These are phyloP conservation scores for Lipomyces yamanashiensis DNA, from an alignment of 805 yeast genomes.

Conservation along the genomic window DNA sequence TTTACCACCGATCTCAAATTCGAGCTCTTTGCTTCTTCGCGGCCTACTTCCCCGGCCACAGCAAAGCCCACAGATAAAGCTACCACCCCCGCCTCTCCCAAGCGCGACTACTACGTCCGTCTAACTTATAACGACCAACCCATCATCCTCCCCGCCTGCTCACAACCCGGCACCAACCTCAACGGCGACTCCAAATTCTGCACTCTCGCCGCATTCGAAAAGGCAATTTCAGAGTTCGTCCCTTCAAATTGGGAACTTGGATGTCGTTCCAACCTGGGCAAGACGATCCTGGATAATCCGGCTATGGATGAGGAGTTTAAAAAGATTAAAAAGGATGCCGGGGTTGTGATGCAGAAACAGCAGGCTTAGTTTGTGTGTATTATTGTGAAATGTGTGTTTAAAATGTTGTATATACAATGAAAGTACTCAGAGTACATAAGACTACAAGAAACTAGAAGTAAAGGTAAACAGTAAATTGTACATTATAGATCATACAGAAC, in stretches of 20 bases:
- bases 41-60: neutral
- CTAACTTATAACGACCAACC: slow-evolving; percentile 32
- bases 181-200: slow-evolving; percentile 26
- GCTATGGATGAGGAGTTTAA: slow-evolving; percentile 21
- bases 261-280: slow-evolving; percentile 30
- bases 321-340: neutral
- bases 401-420: neutral
- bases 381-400: too few species aligned
- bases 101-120: slow-evolving; percentile 35
- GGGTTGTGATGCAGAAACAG: slow-evolving; percentile 20
- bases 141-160: slow-evolving; percentile 35
- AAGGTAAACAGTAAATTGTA: neutral
- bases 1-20: slow-evolving; percentile 36
- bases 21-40: slow-evolving; percentile 29
- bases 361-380: slow-evolving; percentile 10
- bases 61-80: too few species aligned
- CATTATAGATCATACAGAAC: slow-evolving; percentile 1
- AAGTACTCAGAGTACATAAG: neutral
- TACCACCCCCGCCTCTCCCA: neutral
- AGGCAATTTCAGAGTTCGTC: slow-evolving; percentile 13
- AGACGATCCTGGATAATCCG: slow-evolving; percentile 26
- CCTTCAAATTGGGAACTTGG: slow-evolving; percentile 31
- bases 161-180: slow-evolving; percentile 16
- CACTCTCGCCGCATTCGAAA: slow-evolving; percentile 26
- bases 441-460: neutral